Percentiles rank a stretch among this genome's conserved stretches.
phyloP scores from a whole-genome alignment of 352 stramenopile genomes.

The Phytopythium ostracodes region DNA sequence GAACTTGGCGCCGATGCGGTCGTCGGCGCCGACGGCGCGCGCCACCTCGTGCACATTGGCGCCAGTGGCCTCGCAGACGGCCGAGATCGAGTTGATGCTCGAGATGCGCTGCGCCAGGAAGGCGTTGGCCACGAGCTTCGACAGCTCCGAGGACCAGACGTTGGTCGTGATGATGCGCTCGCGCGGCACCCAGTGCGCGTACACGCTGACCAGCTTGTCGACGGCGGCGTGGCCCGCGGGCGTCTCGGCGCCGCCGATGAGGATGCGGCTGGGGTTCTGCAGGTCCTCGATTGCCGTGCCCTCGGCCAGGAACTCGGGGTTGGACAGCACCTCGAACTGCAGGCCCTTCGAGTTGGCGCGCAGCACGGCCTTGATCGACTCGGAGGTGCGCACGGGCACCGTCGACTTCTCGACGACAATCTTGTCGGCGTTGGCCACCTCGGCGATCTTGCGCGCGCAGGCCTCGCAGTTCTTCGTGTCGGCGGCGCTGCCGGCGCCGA shows the following conservation, averaged over 20 bases:
- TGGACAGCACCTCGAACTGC: slow-evolving; percentile 97
- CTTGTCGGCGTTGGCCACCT: slow-evolving; percentile 92
- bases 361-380: slow-evolving; percentile 96
- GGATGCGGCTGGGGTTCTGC: slow-evolving; percentile 92
- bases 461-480: slow-evolving; percentile 99
- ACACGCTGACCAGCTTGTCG: slow-evolving; percentile 93
- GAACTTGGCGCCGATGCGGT: slow-evolving; percentile 97
- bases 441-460: slow-evolving; percentile 97
- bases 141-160: slow-evolving; percentile 99
- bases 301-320: slow-evolving; percentile 99
- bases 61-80: slow-evolving; percentile 97
- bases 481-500: slow-evolving; percentile 95
- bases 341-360: slow-evolving; percentile 92
- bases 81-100: slow-evolving; percentile 99
- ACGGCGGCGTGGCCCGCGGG: slow-evolving; percentile 84
- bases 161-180: slow-evolving; percentile 98
- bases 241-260: slow-evolving; percentile 97
- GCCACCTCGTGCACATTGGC: slow-evolving; percentile 98
- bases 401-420: slow-evolving; percentile 99
- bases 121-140: slow-evolving; percentile 99
- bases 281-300: slow-evolving; percentile 98
- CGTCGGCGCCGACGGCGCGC: slow-evolving; percentile 95
- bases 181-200: slow-evolving; percentile 96
- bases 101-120: slow-evolving; percentile 99
- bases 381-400: slow-evolving; percentile 97